Percentiles rank a stretch among this genome's conserved stretches.
Evolutionary conservation across 257 asterid species (phyloP).

Genomic region (Nicotiana attenuata): DNA sequence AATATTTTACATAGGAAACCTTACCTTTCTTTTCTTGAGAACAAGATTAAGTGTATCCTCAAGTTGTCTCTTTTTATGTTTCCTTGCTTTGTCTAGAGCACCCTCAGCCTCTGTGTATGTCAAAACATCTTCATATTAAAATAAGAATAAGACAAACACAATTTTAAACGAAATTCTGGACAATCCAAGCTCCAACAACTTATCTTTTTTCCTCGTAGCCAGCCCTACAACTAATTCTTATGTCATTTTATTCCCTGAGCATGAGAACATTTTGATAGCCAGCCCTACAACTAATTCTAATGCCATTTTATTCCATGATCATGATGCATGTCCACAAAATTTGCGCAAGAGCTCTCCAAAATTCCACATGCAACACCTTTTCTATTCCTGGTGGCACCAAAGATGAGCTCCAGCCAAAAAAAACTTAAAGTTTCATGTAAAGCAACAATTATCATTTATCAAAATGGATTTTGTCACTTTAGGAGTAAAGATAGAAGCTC

Average conservation of each 20-base stretch:
- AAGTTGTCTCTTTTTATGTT: constrained; percentile 95
- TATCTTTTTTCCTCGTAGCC: neutral
- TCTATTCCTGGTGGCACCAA: neutral
- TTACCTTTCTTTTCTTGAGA: constrained; percentile 87
- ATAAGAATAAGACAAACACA: neutral
- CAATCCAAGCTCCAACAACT: neutral
- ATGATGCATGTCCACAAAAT: neutral
- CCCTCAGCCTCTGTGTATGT: constrained; percentile 91
- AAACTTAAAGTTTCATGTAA: neutral
- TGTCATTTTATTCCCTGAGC: neutral
- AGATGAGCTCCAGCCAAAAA: neutral
- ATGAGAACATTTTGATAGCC: neutral
- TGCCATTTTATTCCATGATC: neutral
- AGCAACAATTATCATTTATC: neutral
- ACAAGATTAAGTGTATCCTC: constrained; percentile 96
- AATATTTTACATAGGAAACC: neutral
- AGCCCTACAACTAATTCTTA: neutral
- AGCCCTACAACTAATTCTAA: neutral
- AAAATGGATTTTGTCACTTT: neutral
- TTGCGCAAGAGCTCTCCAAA: neutral
- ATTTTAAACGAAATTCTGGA: neutral
- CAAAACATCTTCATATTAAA: neutral
- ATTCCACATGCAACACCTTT: neutral
- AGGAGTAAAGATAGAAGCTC: constrained; percentile 3
- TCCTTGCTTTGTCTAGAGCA: constrained; percentile 97